Evolutionary conservation across 805 yeast species (phyloP).

Genomic region (Metschnikowia corniflorae): DNA sequence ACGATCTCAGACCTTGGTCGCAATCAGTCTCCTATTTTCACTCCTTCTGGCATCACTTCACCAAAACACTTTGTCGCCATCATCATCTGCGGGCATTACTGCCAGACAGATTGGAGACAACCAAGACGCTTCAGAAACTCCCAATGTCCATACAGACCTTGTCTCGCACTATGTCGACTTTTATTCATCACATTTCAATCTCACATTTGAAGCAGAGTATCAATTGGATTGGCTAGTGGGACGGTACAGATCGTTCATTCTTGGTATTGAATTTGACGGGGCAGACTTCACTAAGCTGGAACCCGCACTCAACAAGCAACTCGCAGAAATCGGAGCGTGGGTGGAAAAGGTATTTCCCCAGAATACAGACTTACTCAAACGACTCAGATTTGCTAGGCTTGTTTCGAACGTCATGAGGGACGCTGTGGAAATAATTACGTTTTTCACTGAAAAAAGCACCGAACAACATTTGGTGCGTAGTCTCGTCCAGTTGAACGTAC

Average conservation of each 20-base stretch:
- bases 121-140: no score
- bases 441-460: background rate
- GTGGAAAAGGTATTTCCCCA: background rate
- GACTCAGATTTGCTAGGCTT: background rate
- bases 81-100: no score
- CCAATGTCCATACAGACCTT: no score
- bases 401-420: background rate
- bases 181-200: no score
- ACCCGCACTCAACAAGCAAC: background rate
- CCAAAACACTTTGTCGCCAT: no score
- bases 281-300: background rate
- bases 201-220: background rate
- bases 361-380: background rate
- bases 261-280: background rate
- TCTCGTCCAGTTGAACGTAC: conserved; percentile 1
- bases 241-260: background rate
- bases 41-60: no score
- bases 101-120: no score
- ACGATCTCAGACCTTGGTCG: no score
- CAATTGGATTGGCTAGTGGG: background rate
- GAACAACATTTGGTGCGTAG: background rate
- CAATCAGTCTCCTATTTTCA: no score
- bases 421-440: background rate
- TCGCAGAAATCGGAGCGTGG: background rate
- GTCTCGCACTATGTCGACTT: no score